A percentile compares a stretch with the other conserved stretches of the same genome.
Evolutionary conservation across 2,329 filamentous ascomycete species (phyloP).

Genomic region (Delphinella strobiligena): DNA sequence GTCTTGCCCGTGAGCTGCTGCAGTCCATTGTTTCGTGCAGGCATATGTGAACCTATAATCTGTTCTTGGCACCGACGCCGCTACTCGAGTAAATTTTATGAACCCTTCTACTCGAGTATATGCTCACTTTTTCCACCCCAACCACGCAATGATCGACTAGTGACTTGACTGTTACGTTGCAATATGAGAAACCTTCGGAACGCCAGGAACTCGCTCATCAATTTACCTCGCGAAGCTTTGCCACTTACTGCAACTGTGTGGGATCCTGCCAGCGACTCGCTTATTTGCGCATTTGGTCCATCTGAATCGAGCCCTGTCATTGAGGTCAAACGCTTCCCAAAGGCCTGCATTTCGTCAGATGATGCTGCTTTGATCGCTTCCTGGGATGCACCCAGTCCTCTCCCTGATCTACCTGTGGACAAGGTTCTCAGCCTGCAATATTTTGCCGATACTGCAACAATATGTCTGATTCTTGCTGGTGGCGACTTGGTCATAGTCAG

Average conservation of each 20-base stretch:
- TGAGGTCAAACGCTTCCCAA: slow-evolving; percentile 50
- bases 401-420: slow-evolving; percentile 64
- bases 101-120: background rate
- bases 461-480: slow-evolving; percentile 74
- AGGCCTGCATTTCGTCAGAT: slow-evolving; percentile 27
- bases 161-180: background rate
- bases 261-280: slow-evolving; percentile 66
- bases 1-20: no score
- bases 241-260: slow-evolving; percentile 68
- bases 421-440: slow-evolving; percentile 69
- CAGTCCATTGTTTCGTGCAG: background rate
- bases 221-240: slow-evolving; percentile 41
- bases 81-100: background rate
- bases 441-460: slow-evolving; percentile 66
- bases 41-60: background rate
- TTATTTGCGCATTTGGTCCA: slow-evolving; percentile 78
- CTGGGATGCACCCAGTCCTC: slow-evolving; percentile 79
- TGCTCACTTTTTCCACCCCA: background rate
- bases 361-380: slow-evolving; percentile 51
- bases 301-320: slow-evolving; percentile 57
- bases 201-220: slow-evolving; percentile 57
- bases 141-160: background rate
- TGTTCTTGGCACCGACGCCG: background rate
- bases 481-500: slow-evolving; percentile 83
- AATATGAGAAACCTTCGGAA: slow-evolving; percentile 83